These are phyloP conservation scores for Solanum aculeatissimum DNA, from an alignment of 305 asterid genomes.

Conservation along the genomic window DNA sequence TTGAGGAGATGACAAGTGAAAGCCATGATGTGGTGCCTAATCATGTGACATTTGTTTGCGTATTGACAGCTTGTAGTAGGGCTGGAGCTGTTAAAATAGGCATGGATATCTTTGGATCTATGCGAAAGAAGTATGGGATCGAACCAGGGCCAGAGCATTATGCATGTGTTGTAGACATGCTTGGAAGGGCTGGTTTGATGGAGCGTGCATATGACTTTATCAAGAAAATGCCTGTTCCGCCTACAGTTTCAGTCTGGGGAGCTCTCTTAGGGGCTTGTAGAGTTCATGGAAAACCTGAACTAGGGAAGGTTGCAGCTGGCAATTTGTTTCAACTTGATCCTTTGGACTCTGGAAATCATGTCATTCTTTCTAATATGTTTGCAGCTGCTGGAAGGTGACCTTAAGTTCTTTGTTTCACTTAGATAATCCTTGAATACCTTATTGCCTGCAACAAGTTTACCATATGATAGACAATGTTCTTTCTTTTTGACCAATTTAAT, in stretches of 20 bases:
- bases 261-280: slow-evolving; percentile 74
- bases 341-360: slow-evolving; percentile 74
- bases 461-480: background rate
- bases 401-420: background rate
- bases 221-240: slow-evolving; percentile 41
- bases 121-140: slow-evolving; percentile 43
- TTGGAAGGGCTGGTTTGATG: slow-evolving; percentile 78
- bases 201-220: slow-evolving; percentile 60
- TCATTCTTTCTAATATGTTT: slow-evolving; percentile 66
- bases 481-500: background rate
- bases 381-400: slow-evolving; percentile 27
- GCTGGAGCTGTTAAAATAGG: slow-evolving; percentile 66
- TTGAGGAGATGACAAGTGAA: slow-evolving; percentile 38
- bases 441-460: background rate
- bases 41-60: slow-evolving; percentile 64
- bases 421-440: background rate
- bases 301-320: slow-evolving; percentile 68
- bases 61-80: slow-evolving; percentile 81
- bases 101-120: slow-evolving; percentile 48
- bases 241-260: slow-evolving; percentile 83
- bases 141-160: slow-evolving; percentile 78
- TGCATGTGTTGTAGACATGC: slow-evolving; percentile 85
- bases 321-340: slow-evolving; percentile 77
- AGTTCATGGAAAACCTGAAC: slow-evolving; percentile 46
- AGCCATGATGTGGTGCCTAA: slow-evolving; percentile 33